phyloP scores from a whole-genome alignment of 2,329 filamentous ascomycete genomes.

The Diaporthe sp. region DNA sequence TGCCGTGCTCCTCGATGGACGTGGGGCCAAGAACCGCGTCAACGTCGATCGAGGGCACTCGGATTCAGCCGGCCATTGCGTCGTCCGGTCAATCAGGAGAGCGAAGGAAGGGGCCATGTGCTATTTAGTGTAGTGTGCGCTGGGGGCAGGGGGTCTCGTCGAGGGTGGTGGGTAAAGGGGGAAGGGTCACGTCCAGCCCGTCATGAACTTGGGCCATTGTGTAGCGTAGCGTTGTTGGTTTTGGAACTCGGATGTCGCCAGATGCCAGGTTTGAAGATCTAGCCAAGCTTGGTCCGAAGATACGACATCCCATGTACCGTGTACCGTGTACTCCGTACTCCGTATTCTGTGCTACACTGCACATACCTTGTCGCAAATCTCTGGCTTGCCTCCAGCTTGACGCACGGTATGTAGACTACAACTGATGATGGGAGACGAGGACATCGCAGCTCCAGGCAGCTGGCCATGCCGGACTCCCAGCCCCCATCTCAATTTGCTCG shows the following conservation, averaged over 20 bases:
- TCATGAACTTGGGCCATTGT: constrained; percentile 6
- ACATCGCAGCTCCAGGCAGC: not conserved
- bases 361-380: constrained; percentile 4
- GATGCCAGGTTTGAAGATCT: constrained; percentile 31
- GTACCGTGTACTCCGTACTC: not conserved
- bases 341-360: not conserved
- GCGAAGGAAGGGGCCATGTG: constrained; percentile 7
- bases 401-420: not conserved
- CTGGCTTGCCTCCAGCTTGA: not conserved
- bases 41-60: not conserved
- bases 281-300: constrained; percentile 24
- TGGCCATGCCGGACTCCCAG: not conserved
- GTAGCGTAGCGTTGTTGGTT: constrained; percentile 21
- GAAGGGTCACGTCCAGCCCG: not conserved
- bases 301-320: constrained; percentile 12
- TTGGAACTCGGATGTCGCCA: constrained; percentile 33
- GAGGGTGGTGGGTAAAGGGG: not conserved
- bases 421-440: not conserved
- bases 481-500: not conserved
- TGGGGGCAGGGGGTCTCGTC: not conserved
- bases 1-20: not conserved
- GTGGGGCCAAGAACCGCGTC: not conserved
- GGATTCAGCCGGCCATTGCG: constrained; percentile 11
- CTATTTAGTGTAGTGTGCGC: constrained; percentile 1
- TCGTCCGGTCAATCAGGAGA: constrained; percentile 30